Conservation (phyloP, 805 yeast species). For the Phaffomyces thermotolerans region DNA sequence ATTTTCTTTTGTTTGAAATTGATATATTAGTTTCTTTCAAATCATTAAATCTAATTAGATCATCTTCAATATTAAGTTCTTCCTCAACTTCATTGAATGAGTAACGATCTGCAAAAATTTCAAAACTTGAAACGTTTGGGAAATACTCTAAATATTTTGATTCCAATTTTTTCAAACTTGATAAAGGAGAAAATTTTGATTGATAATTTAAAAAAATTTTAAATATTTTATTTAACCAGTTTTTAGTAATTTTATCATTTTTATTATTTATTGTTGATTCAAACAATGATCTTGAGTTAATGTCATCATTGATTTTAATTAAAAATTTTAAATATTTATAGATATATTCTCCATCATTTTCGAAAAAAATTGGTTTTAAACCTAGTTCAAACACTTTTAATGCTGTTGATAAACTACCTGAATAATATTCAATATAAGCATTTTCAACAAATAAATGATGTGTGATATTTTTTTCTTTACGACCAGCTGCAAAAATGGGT, state of each 20-base stretch:
- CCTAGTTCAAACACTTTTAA: constrained; percentile 75
- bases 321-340: constrained; percentile 67
- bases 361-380: constrained; percentile 42
- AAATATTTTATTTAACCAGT: constrained; percentile 40
- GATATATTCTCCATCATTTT: constrained; percentile 53
- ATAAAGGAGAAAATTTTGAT: constrained; percentile 59
- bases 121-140: constrained; percentile 43
- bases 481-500: constrained; percentile 57
- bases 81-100: constrained; percentile 22
- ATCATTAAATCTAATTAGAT: constrained; percentile 24
- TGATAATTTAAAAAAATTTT: constrained; percentile 62
- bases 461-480: constrained; percentile 48
- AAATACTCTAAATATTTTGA: constrained; percentile 58
- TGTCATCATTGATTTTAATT: constrained; percentile 56
- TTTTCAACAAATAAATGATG: constrained; percentile 75
- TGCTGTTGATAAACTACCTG: constrained; percentile 54
- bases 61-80: constrained; percentile 15
- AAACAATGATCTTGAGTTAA: constrained; percentile 71
- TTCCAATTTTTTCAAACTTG: constrained; percentile 60
- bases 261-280: constrained; percentile 62
- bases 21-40: constrained; percentile 10
- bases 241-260: constrained; percentile 20
- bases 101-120: constrained; percentile 31
- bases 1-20: constrained; percentile 11
- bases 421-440: constrained; percentile 71